Conservation (phyloP, 345 rosid genomes). For the Rhizophora apiculata region DNA sequence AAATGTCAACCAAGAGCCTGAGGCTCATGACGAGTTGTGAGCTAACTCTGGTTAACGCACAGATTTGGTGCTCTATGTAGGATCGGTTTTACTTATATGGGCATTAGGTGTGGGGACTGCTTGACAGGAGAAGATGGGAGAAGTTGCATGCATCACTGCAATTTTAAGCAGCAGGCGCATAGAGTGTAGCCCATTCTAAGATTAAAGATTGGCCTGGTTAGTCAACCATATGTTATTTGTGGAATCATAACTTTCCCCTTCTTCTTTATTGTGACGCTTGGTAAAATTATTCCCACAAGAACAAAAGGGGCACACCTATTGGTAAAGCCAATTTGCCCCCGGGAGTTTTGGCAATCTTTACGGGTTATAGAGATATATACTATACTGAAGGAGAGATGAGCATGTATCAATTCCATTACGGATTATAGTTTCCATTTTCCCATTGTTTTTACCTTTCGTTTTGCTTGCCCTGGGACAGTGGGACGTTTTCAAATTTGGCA, state of each 20-base stretch:
- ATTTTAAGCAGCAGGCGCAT: neutral
- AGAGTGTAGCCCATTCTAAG: neutral
- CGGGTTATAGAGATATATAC: too few species aligned
- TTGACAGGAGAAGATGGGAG: neutral
- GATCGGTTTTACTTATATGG: neutral
- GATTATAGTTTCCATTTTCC: too few species aligned
- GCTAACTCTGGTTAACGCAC: neutral
- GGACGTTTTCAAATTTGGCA: too few species aligned
- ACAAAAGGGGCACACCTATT: neutral
- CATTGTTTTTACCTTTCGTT: too few species aligned
- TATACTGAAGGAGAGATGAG: too few species aligned
- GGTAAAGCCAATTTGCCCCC: neutral
- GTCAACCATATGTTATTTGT: neutral
- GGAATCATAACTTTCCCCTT: neutral
- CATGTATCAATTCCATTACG: too few species aligned
- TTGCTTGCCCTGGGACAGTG: too few species aligned
- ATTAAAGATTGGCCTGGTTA: neutral
- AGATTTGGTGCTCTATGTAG: neutral
- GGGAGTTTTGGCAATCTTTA: constrained; percentile 1
- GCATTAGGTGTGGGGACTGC: constrained; percentile 5
- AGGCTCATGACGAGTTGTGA: constrained; percentile 68
- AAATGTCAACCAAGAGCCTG: constrained; percentile 23
- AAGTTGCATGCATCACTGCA: neutral
- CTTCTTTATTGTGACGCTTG: neutral
- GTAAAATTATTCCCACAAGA: neutral